Base-by-base conservation (phyloP, 352 stramenopile genomes). In the Thalassiosira delicatula region DNA sequence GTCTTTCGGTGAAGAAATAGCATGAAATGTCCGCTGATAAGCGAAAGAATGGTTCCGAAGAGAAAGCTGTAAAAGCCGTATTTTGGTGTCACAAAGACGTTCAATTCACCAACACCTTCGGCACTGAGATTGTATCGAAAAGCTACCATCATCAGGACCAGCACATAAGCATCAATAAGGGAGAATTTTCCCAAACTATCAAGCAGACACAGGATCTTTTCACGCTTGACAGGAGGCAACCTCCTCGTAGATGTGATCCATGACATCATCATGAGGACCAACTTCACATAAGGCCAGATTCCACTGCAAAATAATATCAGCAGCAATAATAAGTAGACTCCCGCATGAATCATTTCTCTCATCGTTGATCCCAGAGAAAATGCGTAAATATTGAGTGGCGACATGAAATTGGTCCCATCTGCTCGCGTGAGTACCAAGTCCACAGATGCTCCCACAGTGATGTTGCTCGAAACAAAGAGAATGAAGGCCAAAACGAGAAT, bases 101-200 rank as follows among this genome's bases (percentile, higher is more conserved):
- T 83, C 27, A 93, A 30, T 35, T 72, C 30, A 29, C 75, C 81
- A 54, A 91, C 69, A 40, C 70, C 72, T 29, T 91, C 70, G 0
- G 94, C 14, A 35, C 88, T 79, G 40, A 95, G 70, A 59, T 95
- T 87, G 66, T 94, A 94, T 54, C 91, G 85, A 71, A 96, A 96
- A 19, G 90, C 87, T 12, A 96, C 91, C 68, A 94, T 84, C 86
- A 95, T 93, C 23, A 96, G 72, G n/a, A 95, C 89, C 32, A 95
- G 74, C 2, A 95, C 89, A 70, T 91, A 96, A 8, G 85, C 89
- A 83, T 96, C 91, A 30, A 96, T 91, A 19, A 96, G 79, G 23
- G 89, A 93, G 76, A 93, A 96, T 75, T 95, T 95, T 37, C 91
- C 89, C 1, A 96, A 70, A 3, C 84, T 80, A 73, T 96, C 91